Conservation (phyloP, 2,329 filamentous ascomycete genomes). For the Colletotrichum gigasporum region DNA sequence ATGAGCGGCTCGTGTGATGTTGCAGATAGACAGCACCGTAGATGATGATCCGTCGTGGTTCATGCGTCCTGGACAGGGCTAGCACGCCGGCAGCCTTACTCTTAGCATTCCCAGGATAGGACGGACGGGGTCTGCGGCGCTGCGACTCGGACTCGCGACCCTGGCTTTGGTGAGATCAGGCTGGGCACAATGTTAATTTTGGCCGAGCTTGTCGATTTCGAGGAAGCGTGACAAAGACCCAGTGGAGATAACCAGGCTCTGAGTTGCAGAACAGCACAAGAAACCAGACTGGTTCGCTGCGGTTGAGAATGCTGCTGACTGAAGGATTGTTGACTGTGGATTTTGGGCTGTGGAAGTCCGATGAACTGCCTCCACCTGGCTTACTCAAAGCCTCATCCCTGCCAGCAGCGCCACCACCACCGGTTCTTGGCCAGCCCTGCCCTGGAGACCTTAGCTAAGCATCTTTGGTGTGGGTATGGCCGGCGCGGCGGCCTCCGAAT, state of each 20-base stretch:
- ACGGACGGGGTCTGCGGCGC: neutral
- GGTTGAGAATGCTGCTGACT: slow-evolving; percentile 4
- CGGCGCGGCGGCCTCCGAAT: neutral
- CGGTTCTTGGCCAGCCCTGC: neutral
- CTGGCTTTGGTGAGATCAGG: neutral
- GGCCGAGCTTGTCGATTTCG: slow-evolving; percentile 14
- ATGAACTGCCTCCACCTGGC: slow-evolving; percentile 4
- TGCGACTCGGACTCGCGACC: neutral
- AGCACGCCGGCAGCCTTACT: neutral
- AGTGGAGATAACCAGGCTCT: neutral
- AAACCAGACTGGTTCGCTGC: neutral
- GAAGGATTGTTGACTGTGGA: neutral
- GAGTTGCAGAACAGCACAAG: neutral
- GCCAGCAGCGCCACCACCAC: neutral
- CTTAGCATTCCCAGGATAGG: too few species aligned
- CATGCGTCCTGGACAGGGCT: slow-evolving; percentile 12
- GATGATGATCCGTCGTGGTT: slow-evolving; percentile 24
- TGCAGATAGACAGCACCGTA: slow-evolving; percentile 24
- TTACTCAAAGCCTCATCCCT: slow-evolving; percentile 17
- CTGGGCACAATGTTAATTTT: slow-evolving; percentile 11
- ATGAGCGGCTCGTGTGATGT: slow-evolving; percentile 18
- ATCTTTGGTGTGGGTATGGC: neutral
- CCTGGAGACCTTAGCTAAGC: neutral
- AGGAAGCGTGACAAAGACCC: slow-evolving; percentile 18
- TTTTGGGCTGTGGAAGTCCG: slow-evolving; percentile 1